Evolutionary conservation across 2,329 filamentous ascomycete genomes (phyloP).

Genomic region (Allantophomopsis cytisporea): DNA sequence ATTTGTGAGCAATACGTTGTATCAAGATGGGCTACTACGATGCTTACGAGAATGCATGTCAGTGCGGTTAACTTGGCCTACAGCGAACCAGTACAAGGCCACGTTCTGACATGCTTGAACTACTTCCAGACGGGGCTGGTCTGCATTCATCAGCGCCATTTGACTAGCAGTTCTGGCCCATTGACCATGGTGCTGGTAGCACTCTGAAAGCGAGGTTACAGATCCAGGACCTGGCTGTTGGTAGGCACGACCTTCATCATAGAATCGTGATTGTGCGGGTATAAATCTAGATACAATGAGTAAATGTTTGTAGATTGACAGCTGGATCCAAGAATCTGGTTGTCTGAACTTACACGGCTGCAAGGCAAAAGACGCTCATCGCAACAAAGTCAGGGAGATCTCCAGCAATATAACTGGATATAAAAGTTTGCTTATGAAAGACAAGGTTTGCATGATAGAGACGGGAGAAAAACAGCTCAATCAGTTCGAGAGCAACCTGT

Average conservation of each 20-base stretch:
- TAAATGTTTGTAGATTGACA: no score
- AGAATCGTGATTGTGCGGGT: background rate
- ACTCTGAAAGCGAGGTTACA: background rate
- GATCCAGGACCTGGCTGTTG: no score
- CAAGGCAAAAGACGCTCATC: constrained; percentile 7
- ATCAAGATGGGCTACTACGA: background rate
- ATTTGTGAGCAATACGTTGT: background rate
- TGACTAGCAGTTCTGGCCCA: constrained; percentile 7
- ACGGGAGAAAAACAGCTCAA: constrained; percentile 8
- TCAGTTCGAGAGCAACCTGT: constrained; percentile 5
- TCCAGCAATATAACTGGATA: constrained; percentile 5
- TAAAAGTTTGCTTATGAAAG: constrained; percentile 7
- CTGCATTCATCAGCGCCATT: constrained; percentile 5
- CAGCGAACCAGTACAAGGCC: constrained; percentile 7
- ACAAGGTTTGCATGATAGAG: constrained; percentile 4
- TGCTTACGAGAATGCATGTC: constrained; percentile 7
- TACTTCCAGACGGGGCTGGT: constrained; percentile 5
- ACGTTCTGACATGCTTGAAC: constrained; percentile 8
- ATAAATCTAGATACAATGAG: background rate
- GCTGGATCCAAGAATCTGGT: no score
- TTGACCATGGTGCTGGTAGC: constrained; percentile 2
- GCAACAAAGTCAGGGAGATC: constrained; percentile 5
- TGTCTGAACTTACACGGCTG: constrained; percentile 5
- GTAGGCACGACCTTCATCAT: no score
- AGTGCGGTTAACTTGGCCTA: constrained; percentile 4